Base-by-base conservation (phyloP, 2,329 filamentous ascomycete genomes). In the Aspergillus tamarii region DNA sequence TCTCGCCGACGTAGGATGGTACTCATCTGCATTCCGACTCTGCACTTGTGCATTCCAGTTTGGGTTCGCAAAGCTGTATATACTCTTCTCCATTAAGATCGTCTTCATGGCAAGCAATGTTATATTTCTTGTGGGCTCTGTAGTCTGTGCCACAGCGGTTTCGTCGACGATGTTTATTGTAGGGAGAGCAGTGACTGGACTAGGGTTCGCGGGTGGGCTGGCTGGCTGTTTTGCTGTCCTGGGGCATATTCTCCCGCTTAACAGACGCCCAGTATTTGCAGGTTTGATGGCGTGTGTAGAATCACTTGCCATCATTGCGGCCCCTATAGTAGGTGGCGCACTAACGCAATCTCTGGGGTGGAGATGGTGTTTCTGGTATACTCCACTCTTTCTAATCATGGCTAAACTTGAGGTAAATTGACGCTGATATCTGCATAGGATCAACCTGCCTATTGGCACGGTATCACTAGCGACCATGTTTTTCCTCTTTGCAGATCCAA, bases 351-450 rank as follows among this genome's bases (percentile, higher is more conserved):
- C 69, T 10, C 53, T 77, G 1, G 67, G 64, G 21, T 80, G 78
- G 77, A 60, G 77, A 48, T 78, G 75, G 72, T 80, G 76, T 60
- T 78, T 76, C 53, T 76, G 70, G 59, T 69, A 63, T 39, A 21
- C 16, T 21, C 9, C 30, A 21, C 32, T 34, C 16, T 8, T 56
- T 16, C 19, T 19, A 39, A 46, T 8, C 5, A 36, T 41, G n/a
- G 34, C 52, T 11, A 34, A 34, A 19, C 39, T 3, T 8, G 7
- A 23, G 9, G 7, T 32, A 6, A 26, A 3, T 32, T 19, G 16
- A n/a, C 9, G 48, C 55, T 57, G 21, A 62, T 36, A 41, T 46
- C 2, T 43, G 0, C 16, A 12, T 58, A 67, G 69, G 62, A 76
- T 80, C 64, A 77, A 75, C 48, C 67, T 76, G 5, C 76, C 76